Base-by-base conservation (phyloP, 306 rosid species). In the Glycyrrhiza uralensis region DNA sequence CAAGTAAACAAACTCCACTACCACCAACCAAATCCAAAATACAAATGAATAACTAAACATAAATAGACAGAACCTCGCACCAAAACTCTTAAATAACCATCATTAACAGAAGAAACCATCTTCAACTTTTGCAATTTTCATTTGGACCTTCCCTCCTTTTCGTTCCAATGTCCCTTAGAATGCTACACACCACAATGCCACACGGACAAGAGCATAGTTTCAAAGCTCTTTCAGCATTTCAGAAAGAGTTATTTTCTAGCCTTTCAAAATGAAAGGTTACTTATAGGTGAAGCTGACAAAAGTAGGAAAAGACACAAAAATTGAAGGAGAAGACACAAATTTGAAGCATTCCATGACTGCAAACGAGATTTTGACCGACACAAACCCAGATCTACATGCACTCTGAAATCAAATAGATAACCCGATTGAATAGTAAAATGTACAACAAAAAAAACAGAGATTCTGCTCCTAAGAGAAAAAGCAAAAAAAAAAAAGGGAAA, bases 1-100 rank as follows among this genome's bases (percentile, higher is more conserved):
- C 79, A 79, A 63, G 69, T 80, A 81, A 93, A 87, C 96, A 45
- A 90, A 80, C 96, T 77, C 93, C 98, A 93, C 96, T 87, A 88
- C 87, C 61, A 93, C 96, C 98, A 75, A 92, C 89, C 92, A 85
- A 72, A 69, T 73, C 79, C 77, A 74, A 60, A 76, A 51, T 52
- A 67, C 44, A 54, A 46, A 12, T 17, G 58, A 76, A 58, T 14
- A 69, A 52, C 45, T 33, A 23, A 17, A 61, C n/a, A 5, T 2
- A 61, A 78, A 33, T 50, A 46, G 76, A 33, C 44, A 56, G 29
- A 75, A 82, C 55, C 66, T 30, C 42, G 35, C 65, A 58, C 79
- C 42, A 54, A 69, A 61, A 56, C 18, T 62, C 22, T 49, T 41
- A 69, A 66, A 75, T 24, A 67, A 59, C 64, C 54, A 83, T 76